Base-by-base conservation (phyloP, 2,329 filamentous ascomycete species). In the Sporothrix humicola region DNA sequence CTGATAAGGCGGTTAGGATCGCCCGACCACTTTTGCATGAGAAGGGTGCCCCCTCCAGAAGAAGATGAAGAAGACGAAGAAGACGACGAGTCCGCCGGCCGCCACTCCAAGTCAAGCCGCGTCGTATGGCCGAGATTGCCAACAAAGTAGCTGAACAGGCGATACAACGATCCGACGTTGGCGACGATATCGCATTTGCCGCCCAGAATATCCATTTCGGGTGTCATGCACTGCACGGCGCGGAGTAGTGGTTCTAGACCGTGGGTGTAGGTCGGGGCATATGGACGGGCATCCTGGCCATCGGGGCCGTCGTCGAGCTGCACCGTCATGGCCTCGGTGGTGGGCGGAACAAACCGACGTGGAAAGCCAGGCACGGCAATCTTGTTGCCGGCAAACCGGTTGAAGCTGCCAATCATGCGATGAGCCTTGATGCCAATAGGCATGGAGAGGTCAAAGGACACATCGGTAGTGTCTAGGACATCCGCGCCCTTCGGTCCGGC, bases 321-420 rank as follows among this genome's bases (percentile, higher is more conserved):
- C 6, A 72, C 15, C 5, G 12, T 17, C 6, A 72, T 6, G 12
- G 37, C 13, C 12, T 15, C 7, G 7, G 72, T 44, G 3, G 72
- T 50, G 4, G 76, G 71, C 12, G 77, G 77, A 0, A 50, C 26
- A 17, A 79, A 75, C 1, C 44, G 66, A 1, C 75, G 77, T 1
- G 77, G 77, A 13, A 23, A 23, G 31, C 78, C 78, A 73, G 78
- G 78, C 3, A 79, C 77, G 15, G 74, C 76, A 58, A 79, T 78
- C 23, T 74, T 73, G 37, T 73, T 72, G 61, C 77, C 73, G 1
- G 54, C n/a, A 1, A 77, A 48, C 59, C 77, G 77, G 73, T 77
- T 78, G 71, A 77, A 79, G 48, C 77, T 79, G 4, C 76, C 74
- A 0, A 79, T 69, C 2, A 75, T 72, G 3, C 68, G 52, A 3